Conservation (phyloP, 2,329 filamentous ascomycete genomes). For the Cyphellophora europaea region DNA sequence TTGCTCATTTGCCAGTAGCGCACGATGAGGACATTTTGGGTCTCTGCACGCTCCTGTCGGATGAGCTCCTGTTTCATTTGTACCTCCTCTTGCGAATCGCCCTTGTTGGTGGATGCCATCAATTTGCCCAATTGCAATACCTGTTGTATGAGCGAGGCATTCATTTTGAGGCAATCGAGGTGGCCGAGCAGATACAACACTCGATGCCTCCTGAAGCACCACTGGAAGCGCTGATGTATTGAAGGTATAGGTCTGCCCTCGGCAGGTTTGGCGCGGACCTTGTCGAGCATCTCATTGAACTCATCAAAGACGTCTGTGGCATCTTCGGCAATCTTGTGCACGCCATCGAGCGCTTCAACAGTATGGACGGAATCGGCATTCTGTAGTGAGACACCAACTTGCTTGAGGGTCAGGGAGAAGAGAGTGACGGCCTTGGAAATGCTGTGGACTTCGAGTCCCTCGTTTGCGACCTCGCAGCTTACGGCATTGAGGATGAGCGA, state of each 20-base stretch:
- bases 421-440: slow-evolving; percentile 33
- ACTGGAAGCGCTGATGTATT: slow-evolving; percentile 27
- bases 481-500: slow-evolving; percentile 33
- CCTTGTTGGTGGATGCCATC: slow-evolving; percentile 20
- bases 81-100: slow-evolving; percentile 15
- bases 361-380: slow-evolving; percentile 23
- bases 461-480: slow-evolving; percentile 29
- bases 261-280: slow-evolving; percentile 20
- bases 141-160: slow-evolving; percentile 29
- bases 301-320: slow-evolving; percentile 30
- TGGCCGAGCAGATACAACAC: slow-evolving; percentile 32
- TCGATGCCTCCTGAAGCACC: slow-evolving; percentile 32
- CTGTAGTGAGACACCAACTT: slow-evolving; percentile 26
- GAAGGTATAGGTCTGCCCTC: slow-evolving; percentile 20
- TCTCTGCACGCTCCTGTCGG: slow-evolving; percentile 31
- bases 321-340: slow-evolving; percentile 29
- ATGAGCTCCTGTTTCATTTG: slow-evolving; percentile 23
- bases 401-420: slow-evolving; percentile 30
- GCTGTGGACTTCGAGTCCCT: slow-evolving; percentile 30
- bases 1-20: slow-evolving; percentile 30
- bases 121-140: slow-evolving; percentile 29
- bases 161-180: slow-evolving; percentile 31
- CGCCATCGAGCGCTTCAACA: slow-evolving; percentile 24
- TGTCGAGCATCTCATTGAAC: slow-evolving; percentile 31
- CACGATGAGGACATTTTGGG: slow-evolving; percentile 35